Conservation (phyloP, 257 asterid genomes). For the Jaltomata sinuosa region DNA sequence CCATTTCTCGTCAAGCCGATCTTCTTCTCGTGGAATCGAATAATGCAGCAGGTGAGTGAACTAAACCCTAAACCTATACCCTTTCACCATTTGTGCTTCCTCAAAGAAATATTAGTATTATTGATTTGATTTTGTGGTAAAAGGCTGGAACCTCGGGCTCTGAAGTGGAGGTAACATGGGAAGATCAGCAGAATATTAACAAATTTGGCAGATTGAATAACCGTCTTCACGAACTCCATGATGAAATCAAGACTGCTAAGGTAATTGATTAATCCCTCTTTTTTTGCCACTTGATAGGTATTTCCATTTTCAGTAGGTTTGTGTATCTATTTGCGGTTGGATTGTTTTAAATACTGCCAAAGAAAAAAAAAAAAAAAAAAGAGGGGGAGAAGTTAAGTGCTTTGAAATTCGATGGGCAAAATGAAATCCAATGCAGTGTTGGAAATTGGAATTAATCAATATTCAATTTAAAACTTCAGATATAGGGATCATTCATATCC, state of each 20-base stretch:
- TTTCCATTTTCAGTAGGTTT: not conserved
- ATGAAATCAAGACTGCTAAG: slow-evolving; percentile 85
- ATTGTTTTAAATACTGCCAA: not conserved
- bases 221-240: slow-evolving; percentile 83
- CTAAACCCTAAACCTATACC: not conserved
- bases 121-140: not conserved
- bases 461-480: not conserved
- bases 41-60: slow-evolving; percentile 12
- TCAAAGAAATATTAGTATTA: not conserved
- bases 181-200: slow-evolving; percentile 93
- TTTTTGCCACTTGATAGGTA: not conserved
- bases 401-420: not conserved
- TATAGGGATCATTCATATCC: not conserved
- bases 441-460: not conserved
- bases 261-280: slow-evolving; percentile 15
- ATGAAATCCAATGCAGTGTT: not conserved
- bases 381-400: not conserved
- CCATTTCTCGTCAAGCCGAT: not conserved
- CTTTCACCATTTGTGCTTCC: not conserved
- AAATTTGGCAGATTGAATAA: slow-evolving; percentile 83
- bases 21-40: not conserved
- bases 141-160: slow-evolving; percentile 72
- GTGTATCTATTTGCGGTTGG: not conserved
- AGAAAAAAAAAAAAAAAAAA: too few relatives aligned
- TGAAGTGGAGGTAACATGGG: slow-evolving; percentile 87